Base-by-base conservation (phyloP, 2,329 filamentous ascomycete species). In the Aspergillus piperis region DNA sequence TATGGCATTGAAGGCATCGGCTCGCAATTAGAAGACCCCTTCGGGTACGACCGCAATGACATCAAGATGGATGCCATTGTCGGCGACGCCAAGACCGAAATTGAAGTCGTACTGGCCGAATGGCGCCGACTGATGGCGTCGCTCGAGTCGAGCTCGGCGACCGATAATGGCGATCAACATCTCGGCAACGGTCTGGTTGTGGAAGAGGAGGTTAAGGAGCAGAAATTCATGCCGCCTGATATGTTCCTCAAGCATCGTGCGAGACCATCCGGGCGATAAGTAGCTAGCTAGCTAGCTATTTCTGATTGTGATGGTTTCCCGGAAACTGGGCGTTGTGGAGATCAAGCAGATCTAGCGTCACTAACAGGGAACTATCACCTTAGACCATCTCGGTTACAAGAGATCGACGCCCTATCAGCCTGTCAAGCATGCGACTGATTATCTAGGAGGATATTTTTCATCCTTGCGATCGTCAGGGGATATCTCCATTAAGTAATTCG, bases 11-110 rank as follows among this genome's bases (percentile, higher is more conserved):
- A 87, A 62, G 86, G 84, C 1, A 88, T 88, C 57, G 86, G 85
- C 10, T 81, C 80, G 3, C 86, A 88, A 71, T 76, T 88, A 1
- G 86, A 89, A 69, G 86, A 89, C 69, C 86, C 86, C 1, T 88
- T 89, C 69, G 86, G 86, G 2, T 86, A 86, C 58, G 86, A 87
- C 64, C 81, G 83, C 68, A 88, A 87, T 59, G 86, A 88, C 69
- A 88, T 89, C 73, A 88, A 88, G 69, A 86, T 88, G 81, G 86
- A 88, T 70, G 85, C 84, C 3, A 84, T 88, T 53, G 83, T 85
- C 2, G 85, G 86, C 64, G 86, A 89, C 69, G 77, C 84, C 47
- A 76, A 84, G 61, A 78, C 78, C 41, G 86, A 88, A 72, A 80
- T 86, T 17, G 80, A 81, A 63, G 85, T 86, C 6, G 72, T 88